Conservation (phyloP, 148 eudicot species). For the Heliosperma pusillum region DNA sequence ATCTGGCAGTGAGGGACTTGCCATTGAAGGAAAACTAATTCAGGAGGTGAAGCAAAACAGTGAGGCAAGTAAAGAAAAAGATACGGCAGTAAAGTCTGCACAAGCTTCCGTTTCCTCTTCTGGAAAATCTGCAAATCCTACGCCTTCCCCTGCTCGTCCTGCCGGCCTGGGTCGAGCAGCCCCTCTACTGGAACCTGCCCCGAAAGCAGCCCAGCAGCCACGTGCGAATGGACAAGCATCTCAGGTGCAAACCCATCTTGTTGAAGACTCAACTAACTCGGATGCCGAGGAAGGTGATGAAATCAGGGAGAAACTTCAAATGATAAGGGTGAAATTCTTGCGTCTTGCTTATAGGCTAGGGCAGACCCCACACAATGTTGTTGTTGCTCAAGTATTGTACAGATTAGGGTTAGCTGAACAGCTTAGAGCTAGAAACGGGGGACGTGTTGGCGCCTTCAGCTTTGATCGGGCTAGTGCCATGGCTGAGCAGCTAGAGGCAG, state of each 20-base stretch:
- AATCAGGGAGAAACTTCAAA: constrained; percentile 93
- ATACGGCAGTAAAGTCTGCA: constrained; percentile 34
- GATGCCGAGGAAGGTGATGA: constrained; percentile 87
- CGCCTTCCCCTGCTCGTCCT: constrained; percentile 49
- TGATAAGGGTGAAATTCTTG: constrained; percentile 91
- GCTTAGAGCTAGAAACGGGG: constrained; percentile 82
- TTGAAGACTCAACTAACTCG: constrained; percentile 61
- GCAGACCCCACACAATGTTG: constrained; percentile 97
- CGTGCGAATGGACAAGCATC: constrained; percentile 67
- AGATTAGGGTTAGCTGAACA: constrained; percentile 95
- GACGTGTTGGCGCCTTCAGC: constrained; percentile 79
- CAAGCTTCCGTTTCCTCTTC: constrained; percentile 31
- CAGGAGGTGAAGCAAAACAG: constrained; percentile 35
- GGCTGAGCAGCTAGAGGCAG: constrained; percentile 93
- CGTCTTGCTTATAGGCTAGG: constrained; percentile 96
- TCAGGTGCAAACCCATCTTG: constrained; percentile 46
- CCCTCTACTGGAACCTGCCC: constrained; percentile 70
- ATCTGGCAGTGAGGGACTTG: constrained; percentile 22
- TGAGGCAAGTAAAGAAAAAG: constrained; percentile 33
- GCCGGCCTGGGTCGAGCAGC: constrained; percentile 92
- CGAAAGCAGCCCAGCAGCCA: constrained; percentile 58
- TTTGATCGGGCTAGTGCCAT: constrained; percentile 97
- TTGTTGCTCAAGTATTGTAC: constrained; percentile 96
- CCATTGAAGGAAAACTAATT: constrained; percentile 19
- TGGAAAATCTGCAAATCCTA: constrained; percentile 33